Evolutionary conservation across 179 eudicot genomes (phyloP).

Genomic region (Beta corolliflora): DNA sequence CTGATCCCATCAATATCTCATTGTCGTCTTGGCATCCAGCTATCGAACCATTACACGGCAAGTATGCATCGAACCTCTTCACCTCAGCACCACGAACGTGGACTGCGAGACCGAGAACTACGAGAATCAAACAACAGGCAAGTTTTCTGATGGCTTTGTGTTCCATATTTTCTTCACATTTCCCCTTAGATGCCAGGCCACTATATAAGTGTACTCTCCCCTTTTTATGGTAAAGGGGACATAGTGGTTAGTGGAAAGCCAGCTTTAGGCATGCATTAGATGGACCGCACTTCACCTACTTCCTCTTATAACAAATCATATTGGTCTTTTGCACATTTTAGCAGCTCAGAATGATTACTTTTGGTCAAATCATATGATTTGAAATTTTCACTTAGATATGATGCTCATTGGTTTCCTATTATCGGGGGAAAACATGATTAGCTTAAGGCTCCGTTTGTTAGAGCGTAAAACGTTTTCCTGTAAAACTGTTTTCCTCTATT

Average conservation of each 20-base stretch:
- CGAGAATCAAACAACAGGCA: constrained; percentile 15
- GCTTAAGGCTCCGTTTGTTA: no score
- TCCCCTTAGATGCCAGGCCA: constrained; percentile 21
- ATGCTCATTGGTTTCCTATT: constrained; percentile 12
- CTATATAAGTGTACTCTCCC: constrained; percentile 17
- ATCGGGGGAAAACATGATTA: background rate
- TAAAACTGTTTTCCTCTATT: no score
- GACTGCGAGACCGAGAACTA: constrained; percentile 18
- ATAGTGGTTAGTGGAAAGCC: constrained; percentile 25
- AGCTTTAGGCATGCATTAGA: constrained; percentile 28
- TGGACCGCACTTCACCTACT: constrained; percentile 51
- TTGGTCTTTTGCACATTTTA: constrained; percentile 27
- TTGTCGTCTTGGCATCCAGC: constrained; percentile 28
- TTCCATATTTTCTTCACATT: constrained; percentile 24
- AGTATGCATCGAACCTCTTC: background rate
- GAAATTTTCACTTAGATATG: constrained; percentile 3
- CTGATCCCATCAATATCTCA: constrained; percentile 37
- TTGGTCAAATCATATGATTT: constrained; percentile 13
- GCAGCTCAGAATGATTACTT: constrained; percentile 13
- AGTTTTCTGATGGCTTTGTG: constrained; percentile 17
- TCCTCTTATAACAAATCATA: constrained; percentile 24
- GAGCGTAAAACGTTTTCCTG: no score
- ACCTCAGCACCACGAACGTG: background rate
- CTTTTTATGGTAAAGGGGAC: constrained; percentile 18
- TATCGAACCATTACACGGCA: constrained; percentile 35